These are phyloP conservation scores for Elaeis guineensis DNA, from an alignment of 176 grass and related monocot species.

Conservation along the genomic window DNA sequence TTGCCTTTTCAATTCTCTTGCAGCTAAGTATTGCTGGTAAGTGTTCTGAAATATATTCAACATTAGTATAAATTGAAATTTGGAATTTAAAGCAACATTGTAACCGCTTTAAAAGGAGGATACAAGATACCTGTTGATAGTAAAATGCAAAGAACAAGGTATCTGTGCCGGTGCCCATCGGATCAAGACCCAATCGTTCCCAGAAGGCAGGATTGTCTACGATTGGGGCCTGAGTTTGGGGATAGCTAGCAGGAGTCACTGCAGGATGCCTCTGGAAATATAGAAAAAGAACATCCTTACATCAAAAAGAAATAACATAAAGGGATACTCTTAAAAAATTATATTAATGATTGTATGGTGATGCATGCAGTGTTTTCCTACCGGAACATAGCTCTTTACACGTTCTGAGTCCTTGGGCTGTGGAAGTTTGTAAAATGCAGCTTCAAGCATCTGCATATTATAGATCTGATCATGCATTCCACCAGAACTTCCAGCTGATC, in stretches of 20 bases:
- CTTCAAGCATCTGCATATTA: conserved; percentile 88
- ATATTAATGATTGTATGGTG: not conserved
- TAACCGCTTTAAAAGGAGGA: not conserved
- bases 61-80: not conserved
- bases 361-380: conserved; percentile 14
- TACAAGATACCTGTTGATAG: conserved; percentile 64
- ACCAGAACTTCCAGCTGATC: conserved; percentile 32
- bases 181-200: conserved; percentile 75
- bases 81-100: not conserved
- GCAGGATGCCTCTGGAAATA: conserved; percentile 79
- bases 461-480: conserved; percentile 59
- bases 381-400: conserved; percentile 68
- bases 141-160: conserved; percentile 98
- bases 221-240: conserved; percentile 78
- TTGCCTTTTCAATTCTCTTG: conserved; percentile 92
- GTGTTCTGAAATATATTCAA: conserved; percentile 47
- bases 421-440: conserved; percentile 81
- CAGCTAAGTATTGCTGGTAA: conserved; percentile 85
- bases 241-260: conserved; percentile 60
- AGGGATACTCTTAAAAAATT: not conserved
- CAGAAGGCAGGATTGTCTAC: conserved; percentile 83
- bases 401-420: conserved; percentile 91
- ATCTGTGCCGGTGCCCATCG: conserved; percentile 50
- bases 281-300: not conserved
- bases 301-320: not conserved